Base-by-base conservation (phyloP, 108 stramenopile genomes). In the Pseudonitzschia multiseries region DNA sequence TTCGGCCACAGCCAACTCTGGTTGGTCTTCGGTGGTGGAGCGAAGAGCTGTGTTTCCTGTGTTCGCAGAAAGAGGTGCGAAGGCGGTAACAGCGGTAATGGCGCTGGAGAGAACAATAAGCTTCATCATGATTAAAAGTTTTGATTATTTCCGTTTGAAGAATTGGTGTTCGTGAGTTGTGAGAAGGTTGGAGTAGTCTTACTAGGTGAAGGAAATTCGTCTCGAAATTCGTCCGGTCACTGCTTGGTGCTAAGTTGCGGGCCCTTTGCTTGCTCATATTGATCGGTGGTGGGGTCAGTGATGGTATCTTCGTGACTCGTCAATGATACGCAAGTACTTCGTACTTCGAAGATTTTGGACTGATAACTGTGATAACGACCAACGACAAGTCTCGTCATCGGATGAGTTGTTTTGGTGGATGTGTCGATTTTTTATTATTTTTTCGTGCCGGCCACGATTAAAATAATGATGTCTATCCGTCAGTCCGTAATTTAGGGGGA, bases 21-120 rank as follows among this genome's bases (percentile, higher is more conserved):
- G 8, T 22, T 22, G 28, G 53, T 42, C 22, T 31, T 43, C 40
- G 10, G 50, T 9, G n/a, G 50, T n/a, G 9, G 50, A 51, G 50
- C 50, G 50, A 10, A 51, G 50, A 8, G 20, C 50, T 3, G 50
- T 51, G 50, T 17, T n/a, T 8, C 17, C 17, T 12, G 36, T 42
- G 64, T 44, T 73, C 15, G 72, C 48, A 15, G 72, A 64, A 59
- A 71, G 31, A 36, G 51, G 42, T 22, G 52, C 29, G 52, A 53
- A 32, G 51, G 68, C 68, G 8, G 68, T 10, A 18, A 36, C 40
- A 18, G 64, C 24, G 5, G 64, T 36, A 20, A 65, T 24, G 8
- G 64, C 36, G 42, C 24, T 17, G 17, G 64, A 65, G 9, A 65
- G 32, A 27, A 59, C 27, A 27, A 26, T 24, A 59, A 59, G 57